phyloP scores from a whole-genome alignment of 1,284 basidiomycete species.

The Leucoagaricus sp. region DNA sequence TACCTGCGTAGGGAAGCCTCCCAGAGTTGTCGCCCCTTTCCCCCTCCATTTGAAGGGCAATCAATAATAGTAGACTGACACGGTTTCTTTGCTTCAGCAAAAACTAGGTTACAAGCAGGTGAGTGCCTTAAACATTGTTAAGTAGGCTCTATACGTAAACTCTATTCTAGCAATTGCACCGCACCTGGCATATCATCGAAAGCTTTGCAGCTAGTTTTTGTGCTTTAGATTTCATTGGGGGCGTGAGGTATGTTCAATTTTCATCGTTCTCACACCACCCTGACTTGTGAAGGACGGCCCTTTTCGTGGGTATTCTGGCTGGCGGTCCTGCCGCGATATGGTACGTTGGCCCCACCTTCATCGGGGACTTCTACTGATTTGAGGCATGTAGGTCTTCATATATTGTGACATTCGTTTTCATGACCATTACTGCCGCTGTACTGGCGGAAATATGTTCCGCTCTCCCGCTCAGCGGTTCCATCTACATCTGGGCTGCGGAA shows the following conservation, averaged over 20 bases:
- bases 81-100: conserved; percentile 48
- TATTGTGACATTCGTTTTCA: conserved; percentile 76
- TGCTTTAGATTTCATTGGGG: conserved; percentile 84
- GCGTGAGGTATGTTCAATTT: conserved; percentile 59
- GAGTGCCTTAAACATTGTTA: conserved; percentile 19
- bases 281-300: conserved; percentile 52
- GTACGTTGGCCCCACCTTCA: conserved; percentile 33
- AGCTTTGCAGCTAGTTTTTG: conserved; percentile 86
- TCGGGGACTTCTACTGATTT: background rate
- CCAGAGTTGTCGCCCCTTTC: conserved; percentile 55
- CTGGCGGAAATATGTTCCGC: conserved; percentile 88
- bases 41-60: conserved; percentile 38
- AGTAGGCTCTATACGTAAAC: background rate
- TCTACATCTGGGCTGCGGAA: conserved; percentile 90
- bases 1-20: conserved; percentile 95
- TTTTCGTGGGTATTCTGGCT: conserved; percentile 81
- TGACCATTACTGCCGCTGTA: conserved; percentile 82
- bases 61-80: conserved; percentile 49
- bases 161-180: conserved; percentile 69
- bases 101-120: conserved; percentile 83
- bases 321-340: conserved; percentile 85
- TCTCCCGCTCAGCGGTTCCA: conserved; percentile 82
- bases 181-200: conserved; percentile 78
- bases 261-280: background rate
- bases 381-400: conserved; percentile 70